These are phyloP conservation scores for Trichoderma semiorbis DNA, from an alignment of 2,329 filamentous ascomycete species.

Conservation along the genomic window DNA sequence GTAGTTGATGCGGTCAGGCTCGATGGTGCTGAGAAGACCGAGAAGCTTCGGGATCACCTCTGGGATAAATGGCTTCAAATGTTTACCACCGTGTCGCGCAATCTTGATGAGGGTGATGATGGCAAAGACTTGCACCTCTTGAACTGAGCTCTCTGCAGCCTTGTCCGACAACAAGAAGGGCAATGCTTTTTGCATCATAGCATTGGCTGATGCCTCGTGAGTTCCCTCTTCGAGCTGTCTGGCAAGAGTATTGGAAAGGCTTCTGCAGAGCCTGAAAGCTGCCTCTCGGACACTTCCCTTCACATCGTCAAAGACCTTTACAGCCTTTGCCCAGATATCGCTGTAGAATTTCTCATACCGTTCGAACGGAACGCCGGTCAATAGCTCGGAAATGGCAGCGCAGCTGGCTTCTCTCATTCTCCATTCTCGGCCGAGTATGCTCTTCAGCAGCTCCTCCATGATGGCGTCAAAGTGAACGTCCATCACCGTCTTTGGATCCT, in stretches of 20 bases:
- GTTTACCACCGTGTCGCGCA: conserved; percentile 80
- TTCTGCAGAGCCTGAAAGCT: conserved; percentile 77
- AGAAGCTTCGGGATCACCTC: conserved; percentile 78
- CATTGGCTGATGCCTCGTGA: conserved; percentile 63
- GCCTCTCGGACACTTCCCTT: conserved; percentile 83
- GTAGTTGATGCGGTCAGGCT: conserved; percentile 87
- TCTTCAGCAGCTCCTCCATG: conserved; percentile 80
- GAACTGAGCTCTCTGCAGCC: conserved; percentile 81
- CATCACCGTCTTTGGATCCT: conserved; percentile 74
- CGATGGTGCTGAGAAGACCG: conserved; percentile 78
- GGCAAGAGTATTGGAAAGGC: conserved; percentile 79
- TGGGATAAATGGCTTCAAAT: conserved; percentile 75
- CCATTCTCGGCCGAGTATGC: conserved; percentile 89
- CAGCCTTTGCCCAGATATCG: conserved; percentile 78
- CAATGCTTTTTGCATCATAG: conserved; percentile 81
- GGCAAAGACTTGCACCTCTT: conserved; percentile 83
- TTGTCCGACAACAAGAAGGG: conserved; percentile 88
- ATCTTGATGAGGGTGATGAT: conserved; percentile 82
- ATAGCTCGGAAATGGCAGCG: conserved; percentile 79
- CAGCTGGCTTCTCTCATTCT: conserved; percentile 89
- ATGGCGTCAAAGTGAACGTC: conserved; percentile 84
- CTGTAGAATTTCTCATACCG: conserved; percentile 82
- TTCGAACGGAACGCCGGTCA: conserved; percentile 72
- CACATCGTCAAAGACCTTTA: conserved; percentile 94
- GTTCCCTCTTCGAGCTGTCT: conserved; percentile 79